Conservation (phyloP, 78 protist species). For the Cavenderia fasciculata region DNA sequence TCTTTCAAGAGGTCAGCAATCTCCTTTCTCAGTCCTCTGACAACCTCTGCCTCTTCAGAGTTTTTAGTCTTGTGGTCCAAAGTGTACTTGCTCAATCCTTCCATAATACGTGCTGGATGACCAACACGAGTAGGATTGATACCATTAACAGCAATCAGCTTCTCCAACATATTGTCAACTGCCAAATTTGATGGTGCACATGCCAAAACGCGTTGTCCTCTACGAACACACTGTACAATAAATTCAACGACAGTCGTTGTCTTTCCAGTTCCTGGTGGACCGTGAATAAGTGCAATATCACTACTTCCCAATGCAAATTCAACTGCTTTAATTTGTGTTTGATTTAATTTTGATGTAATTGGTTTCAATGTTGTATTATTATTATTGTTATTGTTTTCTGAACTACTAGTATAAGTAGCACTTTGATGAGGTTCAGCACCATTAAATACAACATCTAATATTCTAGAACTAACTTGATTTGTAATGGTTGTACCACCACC, state of each 20-base stretch:
- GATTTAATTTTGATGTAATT: conserved; percentile 22
- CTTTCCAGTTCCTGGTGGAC: conserved; percentile 94
- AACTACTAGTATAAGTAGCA: not conserved
- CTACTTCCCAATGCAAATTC: conserved; percentile 53
- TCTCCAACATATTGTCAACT: conserved; percentile 80
- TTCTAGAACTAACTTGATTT: not conserved
- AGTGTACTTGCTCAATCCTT: conserved; percentile 46
- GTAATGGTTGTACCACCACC: no score
- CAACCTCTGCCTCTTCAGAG: conserved; percentile 14
- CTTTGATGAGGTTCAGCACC: not conserved
- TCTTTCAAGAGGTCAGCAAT: not conserved
- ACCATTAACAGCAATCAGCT: not conserved
- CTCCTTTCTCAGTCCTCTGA: conserved; percentile 22
- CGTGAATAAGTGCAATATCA: conserved; percentile 89
- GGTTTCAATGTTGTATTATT: no score
- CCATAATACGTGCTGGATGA: conserved; percentile 91
- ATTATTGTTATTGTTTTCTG: not conserved
- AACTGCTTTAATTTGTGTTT: conserved; percentile 76
- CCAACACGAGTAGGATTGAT: conserved; percentile 83
- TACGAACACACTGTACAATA: conserved; percentile 63
- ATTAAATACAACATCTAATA: not conserved
- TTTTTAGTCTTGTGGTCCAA: conserved; percentile 82
- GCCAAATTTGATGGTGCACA: conserved; percentile 92
- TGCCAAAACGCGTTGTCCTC: conserved; percentile 82
- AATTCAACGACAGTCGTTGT: conserved; percentile 90